Base-by-base conservation (phyloP, 1,139 yeast species). In the Diutina rugosa region DNA sequence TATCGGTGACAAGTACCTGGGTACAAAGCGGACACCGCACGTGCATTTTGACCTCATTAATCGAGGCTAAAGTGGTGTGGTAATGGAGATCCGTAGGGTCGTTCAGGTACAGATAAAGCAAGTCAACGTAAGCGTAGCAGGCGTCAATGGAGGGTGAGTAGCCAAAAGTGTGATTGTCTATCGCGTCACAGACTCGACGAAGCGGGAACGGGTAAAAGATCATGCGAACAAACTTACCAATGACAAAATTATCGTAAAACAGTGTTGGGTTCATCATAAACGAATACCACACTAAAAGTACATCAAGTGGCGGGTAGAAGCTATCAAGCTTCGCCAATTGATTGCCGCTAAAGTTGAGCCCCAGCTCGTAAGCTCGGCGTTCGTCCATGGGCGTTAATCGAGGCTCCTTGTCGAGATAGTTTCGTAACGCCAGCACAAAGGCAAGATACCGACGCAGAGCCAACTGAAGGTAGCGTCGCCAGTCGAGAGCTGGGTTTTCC, bases 271-370 rank as follows among this genome's bases (percentile, higher is more conserved):
- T 69, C 58, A 70, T 61, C 60, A 68, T 57, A 56, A 67, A 68
- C 6, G 72, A 59, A 61, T 74, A 77, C 78, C 78, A 74, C 1
- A 74, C 73, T 71, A 74, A 65, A 9, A 73, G 56, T 5, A 74
- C 69, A 58, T 73, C 78, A 48, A 72, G 59, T 0, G 75, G 75
- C 1, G 76, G 75, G 46, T 69, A 56, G 30, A 60, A 51, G 26
- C 46, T 55, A 29, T 56, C 56, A 9, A 59, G 44, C 21, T 55
- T 28, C 32, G 45, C n/a, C 49, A 30, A 54, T 29, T 28, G 52
- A 14, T 44, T 45, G 12, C 52, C 51, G 6, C 18, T 28, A 16
- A 38, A 29, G 16, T 35, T 28, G 16, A 49, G 46, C 29, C 46
- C 46, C 45, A 21, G 46, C 12, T 28, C 54, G 16, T 51, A 38